Conservation (phyloP, 306 rosid species). For the Trichosanthes cucumerina region DNA sequence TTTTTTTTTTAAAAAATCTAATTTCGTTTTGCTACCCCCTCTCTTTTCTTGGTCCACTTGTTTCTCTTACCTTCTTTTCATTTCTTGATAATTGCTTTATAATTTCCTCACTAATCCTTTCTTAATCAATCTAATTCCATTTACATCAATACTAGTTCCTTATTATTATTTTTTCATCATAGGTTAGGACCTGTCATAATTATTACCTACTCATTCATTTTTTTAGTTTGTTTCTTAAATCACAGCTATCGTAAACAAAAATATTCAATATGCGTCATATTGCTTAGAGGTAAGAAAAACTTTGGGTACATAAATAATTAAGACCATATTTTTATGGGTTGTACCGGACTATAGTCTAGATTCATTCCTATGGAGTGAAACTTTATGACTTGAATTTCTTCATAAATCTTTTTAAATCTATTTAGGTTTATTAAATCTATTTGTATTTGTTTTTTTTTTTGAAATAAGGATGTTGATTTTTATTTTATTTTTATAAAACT, state of each 20-base stretch:
- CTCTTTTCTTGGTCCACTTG: conserved; percentile 17
- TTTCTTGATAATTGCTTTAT: conserved; percentile 1
- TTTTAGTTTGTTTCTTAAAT: background rate
- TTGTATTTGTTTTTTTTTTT: no score
- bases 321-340: no score
- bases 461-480: no score
- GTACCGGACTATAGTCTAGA: background rate
- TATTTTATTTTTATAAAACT: no score
- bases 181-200: background rate
- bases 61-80: background rate
- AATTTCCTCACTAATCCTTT: background rate
- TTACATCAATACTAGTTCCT: background rate
- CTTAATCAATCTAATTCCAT: background rate
- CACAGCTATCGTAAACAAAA: background rate
- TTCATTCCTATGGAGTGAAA: background rate
- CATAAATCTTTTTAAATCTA: no score
- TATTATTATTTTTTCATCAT: background rate
- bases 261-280: background rate
- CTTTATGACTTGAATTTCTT: background rate
- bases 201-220: background rate
- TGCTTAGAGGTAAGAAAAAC: background rate
- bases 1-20: conserved; percentile 1
- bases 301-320: no score
- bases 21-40: background rate
- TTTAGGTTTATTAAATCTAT: no score